phyloP scores from a whole-genome alignment of 176 grass and related monocot genomes.

The Cenchrus fungigraminus region DNA sequence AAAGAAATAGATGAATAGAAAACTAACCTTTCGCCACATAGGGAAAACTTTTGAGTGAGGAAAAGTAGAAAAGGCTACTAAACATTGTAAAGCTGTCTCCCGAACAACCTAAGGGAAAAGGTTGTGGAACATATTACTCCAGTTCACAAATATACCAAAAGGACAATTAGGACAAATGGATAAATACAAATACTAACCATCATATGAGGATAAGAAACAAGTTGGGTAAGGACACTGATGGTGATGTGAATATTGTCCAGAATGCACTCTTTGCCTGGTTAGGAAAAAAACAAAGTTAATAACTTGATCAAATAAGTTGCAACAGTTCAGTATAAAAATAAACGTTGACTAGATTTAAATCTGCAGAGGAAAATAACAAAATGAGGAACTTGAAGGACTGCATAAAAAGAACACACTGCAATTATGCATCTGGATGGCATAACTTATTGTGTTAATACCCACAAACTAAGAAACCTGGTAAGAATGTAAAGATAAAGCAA shows the following conservation, averaged over 20 bases:
- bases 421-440: not conserved
- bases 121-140: conserved; percentile 31
- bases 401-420: not conserved
- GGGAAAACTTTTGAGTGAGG: conserved; percentile 91
- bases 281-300: conserved; percentile 19
- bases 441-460: conserved; percentile 11
- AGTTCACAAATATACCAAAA: conserved; percentile 27
- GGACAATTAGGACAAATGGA: conserved; percentile 15
- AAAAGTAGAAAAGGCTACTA: conserved; percentile 79
- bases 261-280: conserved; percentile 75
- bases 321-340: conserved; percentile 24
- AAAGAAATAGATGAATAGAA: conserved; percentile 35
- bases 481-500: conserved; percentile 32
- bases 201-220: conserved; percentile 81
- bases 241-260: conserved; percentile 79
- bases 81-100: conserved; percentile 89
- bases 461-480: conserved; percentile 8
- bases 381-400: conserved; percentile 22
- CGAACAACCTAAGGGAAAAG: conserved; percentile 74
- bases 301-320: conserved; percentile 13
- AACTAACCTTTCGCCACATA: conserved; percentile 64
- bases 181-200: conserved; percentile 63
- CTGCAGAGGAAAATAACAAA: conserved; percentile 37
- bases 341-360: not conserved
- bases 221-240: conserved; percentile 55